phyloP scores from a whole-genome alignment of 805 yeast species.

The Candida gorgasii region DNA sequence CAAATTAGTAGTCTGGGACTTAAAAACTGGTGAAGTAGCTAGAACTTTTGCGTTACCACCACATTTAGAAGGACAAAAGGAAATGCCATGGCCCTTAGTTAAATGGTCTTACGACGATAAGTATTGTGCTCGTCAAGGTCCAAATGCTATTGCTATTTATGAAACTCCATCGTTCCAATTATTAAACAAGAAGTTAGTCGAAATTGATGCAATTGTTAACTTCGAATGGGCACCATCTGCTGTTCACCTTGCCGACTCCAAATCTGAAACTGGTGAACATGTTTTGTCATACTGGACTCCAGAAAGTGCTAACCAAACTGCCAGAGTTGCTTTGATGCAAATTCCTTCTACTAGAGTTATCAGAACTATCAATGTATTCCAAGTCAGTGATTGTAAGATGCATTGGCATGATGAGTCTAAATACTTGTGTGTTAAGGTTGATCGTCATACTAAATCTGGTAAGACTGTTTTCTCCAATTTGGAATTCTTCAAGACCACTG shows the following conservation, averaged over 20 bases:
- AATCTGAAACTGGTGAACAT: conserved; percentile 56
- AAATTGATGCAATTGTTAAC: conserved; percentile 81
- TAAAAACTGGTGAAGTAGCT: conserved; percentile 75
- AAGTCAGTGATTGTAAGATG: conserved; percentile 85
- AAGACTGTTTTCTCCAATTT: conserved; percentile 89
- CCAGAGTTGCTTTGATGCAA: conserved; percentile 88
- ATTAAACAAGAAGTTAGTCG: conserved; percentile 81
- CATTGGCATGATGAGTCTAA: conserved; percentile 93
- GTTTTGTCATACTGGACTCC: conserved; percentile 96
- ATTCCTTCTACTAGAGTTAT: conserved; percentile 79
- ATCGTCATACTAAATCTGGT: conserved; percentile 93
- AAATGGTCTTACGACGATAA: conserved; percentile 94
- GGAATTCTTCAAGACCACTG: conserved; percentile 85
- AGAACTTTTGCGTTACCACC: conserved; percentile 91
- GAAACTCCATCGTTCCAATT: conserved; percentile 78
- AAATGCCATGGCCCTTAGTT: conserved; percentile 93
- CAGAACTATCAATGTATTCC: conserved; percentile 91
- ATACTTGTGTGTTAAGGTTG: conserved; percentile 89
- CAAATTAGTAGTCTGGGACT: conserved; percentile 90
- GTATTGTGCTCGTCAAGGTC: conserved; percentile 93
- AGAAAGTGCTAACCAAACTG: conserved; percentile 87
- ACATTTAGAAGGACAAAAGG: conserved; percentile 61
- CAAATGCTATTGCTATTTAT: conserved; percentile 88
- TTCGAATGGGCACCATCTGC: conserved; percentile 95
- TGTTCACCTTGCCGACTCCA: conserved; percentile 61